A percentile compares a stretch with the other conserved stretches of the same genome.
Evolutionary conservation across 73 alveolate species (phyloP).

Genomic region (Paramecium octaurelia): DNA sequence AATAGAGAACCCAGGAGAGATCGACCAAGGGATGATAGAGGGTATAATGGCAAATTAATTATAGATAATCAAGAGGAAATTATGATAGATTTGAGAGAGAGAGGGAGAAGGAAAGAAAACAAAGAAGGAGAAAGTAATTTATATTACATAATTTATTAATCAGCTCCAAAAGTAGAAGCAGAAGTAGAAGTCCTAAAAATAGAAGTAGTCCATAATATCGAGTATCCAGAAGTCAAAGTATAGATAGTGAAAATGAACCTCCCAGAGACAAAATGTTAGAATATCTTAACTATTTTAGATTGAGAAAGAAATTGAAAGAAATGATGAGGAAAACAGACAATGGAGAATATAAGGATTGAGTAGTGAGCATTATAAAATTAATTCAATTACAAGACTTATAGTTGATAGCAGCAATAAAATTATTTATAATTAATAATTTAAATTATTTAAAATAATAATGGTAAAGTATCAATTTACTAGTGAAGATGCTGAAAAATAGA

Average conservation of each 20-base stretch:
- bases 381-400: not conserved
- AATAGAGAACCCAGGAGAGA: slow-evolving; percentile 34
- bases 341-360: slow-evolving; percentile 20
- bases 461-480: slow-evolving; percentile 13
- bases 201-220: slow-evolving; percentile 33
- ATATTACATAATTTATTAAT: not conserved
- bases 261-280: slow-evolving; percentile 27
- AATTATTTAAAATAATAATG: not conserved
- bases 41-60: not conserved
- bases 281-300: not conserved
- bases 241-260: slow-evolving; percentile 11
- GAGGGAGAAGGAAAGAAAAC: not conserved
- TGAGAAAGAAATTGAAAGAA: slow-evolving; percentile 31
- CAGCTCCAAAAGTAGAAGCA: slow-evolving; percentile 9
- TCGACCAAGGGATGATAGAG: slow-evolving; percentile 18
- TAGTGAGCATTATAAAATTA: not conserved
- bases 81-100: slow-evolving; percentile 4
- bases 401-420: not conserved
- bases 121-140: not conserved
- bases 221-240: slow-evolving; percentile 1
- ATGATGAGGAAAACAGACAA: slow-evolving; percentile 17
- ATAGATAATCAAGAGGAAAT: slow-evolving; percentile 9
- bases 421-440: not conserved
- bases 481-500: not conserved
- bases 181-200: slow-evolving; percentile 43